Base-by-base conservation (phyloP, 495 filamentous ascomycete genomes). In the Acidiella bohemica region DNA sequence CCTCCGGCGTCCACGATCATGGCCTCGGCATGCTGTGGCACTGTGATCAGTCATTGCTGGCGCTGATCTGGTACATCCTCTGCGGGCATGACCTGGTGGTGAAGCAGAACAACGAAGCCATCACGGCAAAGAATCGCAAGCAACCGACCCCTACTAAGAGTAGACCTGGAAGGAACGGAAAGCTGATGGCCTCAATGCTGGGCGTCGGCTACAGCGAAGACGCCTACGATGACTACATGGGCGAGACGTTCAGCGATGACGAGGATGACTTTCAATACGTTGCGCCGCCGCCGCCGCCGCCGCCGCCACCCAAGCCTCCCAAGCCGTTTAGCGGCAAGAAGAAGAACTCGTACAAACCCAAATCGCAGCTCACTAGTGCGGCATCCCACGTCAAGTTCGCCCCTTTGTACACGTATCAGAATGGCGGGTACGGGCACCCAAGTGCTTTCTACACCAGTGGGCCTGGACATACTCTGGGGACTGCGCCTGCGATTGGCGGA, bases 1-100 rank as follows among this genome's bases (percentile, higher is more conserved):
- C 12, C 20, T n/a, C 4, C 20, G 22, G 20, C 3, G 20, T 25
- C n/a, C 20, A 23, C 3, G 34, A 22, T 25, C 20, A 50, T 1
- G 45, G 32, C 20, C 33, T 35, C 1, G 26, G 44, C 3, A 10
- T 52, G 2, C 29, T 19, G 6, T 56, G 55, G 55, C 55, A 53
- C 41, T 56, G 55, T 36, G 48, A 52, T 27, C 30, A 28, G 6
- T 50, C 47, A 6, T 41, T 45, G 0, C 21, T 56, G 5, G 49
- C 49, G 36, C 16, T 58, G 10, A 38, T 56, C 21, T 58, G 55
- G 55, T 42, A 44, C n/a, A 9, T 50, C 0, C 42, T 58, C 4
- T 52, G 45, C 24, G 50, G 53, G 4, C 46, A 53, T 24, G 55
- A 58, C 26, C 18, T 14, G n/a, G 26, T 14, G 3, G 20, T 27